Conservation (phyloP, 768 basidiomycete genomes). For the Tylopilus rubrobrunneus region DNA sequence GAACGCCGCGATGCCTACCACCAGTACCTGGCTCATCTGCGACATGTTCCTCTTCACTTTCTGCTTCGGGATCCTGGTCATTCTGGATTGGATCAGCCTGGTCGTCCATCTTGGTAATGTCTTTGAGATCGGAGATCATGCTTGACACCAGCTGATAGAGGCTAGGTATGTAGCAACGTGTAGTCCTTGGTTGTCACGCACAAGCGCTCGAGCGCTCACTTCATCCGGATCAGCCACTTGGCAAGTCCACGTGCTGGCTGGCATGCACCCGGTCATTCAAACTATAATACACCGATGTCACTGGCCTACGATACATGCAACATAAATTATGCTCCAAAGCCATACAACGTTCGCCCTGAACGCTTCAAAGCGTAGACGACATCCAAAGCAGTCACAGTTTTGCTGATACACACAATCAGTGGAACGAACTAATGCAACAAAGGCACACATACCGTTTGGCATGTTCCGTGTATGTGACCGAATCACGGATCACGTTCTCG, state of each 20-base stretch:
- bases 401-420: conserved; percentile 28
- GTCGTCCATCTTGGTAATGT: conserved; percentile 12
- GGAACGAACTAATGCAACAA: not conserved
- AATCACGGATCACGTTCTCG: not conserved
- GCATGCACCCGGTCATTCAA: no score
- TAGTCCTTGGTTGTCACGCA: no score
- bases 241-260: no score
- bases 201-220: no score
- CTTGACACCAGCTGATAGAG: no score
- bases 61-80: conserved; percentile 24
- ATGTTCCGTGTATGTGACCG: conserved; percentile 44
- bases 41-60: conserved; percentile 33
- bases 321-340: conserved; percentile 58
- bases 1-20: conserved; percentile 23
- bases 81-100: conserved; percentile 10
- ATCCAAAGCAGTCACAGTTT: conserved; percentile 83
- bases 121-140: conserved; percentile 21
- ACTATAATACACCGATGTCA: not conserved
- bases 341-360: conserved; percentile 74
- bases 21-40: conserved; percentile 19
- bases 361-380: conserved; percentile 69
- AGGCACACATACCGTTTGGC: conserved; percentile 54
- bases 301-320: not conserved
- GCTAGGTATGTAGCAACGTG: no score
- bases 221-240: no score